Conservation (phyloP, 2,329 filamentous ascomycete genomes). For the Colletotrichum neosansevieriae region DNA sequence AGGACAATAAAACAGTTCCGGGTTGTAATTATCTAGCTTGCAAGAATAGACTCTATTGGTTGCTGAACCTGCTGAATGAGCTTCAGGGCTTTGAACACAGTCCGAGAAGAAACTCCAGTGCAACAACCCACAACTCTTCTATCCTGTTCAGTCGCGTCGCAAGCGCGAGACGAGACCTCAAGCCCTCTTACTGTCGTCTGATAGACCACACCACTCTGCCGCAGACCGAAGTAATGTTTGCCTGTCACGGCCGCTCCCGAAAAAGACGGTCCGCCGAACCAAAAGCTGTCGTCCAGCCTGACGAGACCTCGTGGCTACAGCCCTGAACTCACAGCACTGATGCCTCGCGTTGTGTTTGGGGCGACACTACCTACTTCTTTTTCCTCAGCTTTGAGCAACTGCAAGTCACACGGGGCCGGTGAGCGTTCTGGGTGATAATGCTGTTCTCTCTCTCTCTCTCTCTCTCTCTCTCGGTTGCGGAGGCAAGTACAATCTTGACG, state of each 20-base stretch:
- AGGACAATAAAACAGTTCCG: too few relatives aligned
- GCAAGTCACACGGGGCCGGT: conserved; percentile 16
- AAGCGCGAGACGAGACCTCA: too few relatives aligned
- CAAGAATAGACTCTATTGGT: too few relatives aligned
- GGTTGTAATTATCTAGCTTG: too few relatives aligned
- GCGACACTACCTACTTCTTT: background rate
- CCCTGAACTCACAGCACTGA: background rate
- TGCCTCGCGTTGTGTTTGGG: background rate
- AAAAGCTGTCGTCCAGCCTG: background rate
- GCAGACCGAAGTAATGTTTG: background rate
- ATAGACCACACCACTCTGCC: background rate
- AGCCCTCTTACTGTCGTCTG: background rate
- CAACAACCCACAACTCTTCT: too few relatives aligned
- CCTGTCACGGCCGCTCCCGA: background rate
- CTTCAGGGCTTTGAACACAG: too few relatives aligned
- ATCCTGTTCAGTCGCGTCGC: too few relatives aligned
- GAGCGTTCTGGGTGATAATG: background rate
- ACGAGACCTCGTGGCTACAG: background rate
- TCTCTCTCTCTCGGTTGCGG: background rate
- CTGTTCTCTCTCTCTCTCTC: background rate
- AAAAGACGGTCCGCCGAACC: background rate
- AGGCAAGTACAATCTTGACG: background rate
- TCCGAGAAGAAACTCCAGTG: too few relatives aligned
- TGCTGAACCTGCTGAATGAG: too few relatives aligned
- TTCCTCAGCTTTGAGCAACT: background rate